Conservation (phyloP, 257 asterid species). For the Capsicum baccatum region DNA sequence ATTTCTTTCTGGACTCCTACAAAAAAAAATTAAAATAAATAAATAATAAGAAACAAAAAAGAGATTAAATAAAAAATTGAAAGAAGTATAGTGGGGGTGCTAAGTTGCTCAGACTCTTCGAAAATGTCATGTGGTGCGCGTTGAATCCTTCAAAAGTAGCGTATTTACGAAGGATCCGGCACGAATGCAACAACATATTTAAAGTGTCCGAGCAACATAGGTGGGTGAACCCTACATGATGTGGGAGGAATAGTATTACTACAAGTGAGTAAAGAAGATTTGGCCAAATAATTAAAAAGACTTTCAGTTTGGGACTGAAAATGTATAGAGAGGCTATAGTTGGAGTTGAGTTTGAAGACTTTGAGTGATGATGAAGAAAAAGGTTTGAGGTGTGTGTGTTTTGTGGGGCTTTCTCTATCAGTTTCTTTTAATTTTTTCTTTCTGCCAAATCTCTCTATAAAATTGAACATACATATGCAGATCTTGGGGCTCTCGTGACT, state of each 20-base stretch:
- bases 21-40: conserved; percentile 3
- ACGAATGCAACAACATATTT: too few relatives aligned
- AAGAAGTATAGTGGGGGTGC: conserved; percentile 41
- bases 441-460: conserved; percentile 60
- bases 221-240: conserved; percentile 64
- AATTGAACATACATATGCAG: conserved; percentile 49
- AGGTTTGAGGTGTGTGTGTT: conserved; percentile 6
- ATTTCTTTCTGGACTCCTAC: conserved; percentile 85
- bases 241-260: conserved; percentile 21
- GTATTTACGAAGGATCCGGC: too few relatives aligned
- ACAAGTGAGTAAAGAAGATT: conserved; percentile 39
- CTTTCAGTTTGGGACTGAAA: conserved; percentile 73
- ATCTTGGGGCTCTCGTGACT: conserved; percentile 76
- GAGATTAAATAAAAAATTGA: conserved; percentile 1
- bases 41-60: not conserved
- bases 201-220: too few relatives aligned
- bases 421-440: conserved; percentile 45
- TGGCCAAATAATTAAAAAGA: conserved; percentile 53
- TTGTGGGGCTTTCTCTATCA: conserved; percentile 49
- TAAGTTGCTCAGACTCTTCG: too few relatives aligned
- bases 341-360: conserved; percentile 37
- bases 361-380: conserved; percentile 77
- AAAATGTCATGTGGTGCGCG: too few relatives aligned
- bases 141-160: too few relatives aligned
- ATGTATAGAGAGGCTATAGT: conserved; percentile 36